Evolutionary conservation across 2,329 filamentous ascomycete species (phyloP), one percentile per base, ranked within the genome.

Genomic region (Aspergillus sp.): DNA sequence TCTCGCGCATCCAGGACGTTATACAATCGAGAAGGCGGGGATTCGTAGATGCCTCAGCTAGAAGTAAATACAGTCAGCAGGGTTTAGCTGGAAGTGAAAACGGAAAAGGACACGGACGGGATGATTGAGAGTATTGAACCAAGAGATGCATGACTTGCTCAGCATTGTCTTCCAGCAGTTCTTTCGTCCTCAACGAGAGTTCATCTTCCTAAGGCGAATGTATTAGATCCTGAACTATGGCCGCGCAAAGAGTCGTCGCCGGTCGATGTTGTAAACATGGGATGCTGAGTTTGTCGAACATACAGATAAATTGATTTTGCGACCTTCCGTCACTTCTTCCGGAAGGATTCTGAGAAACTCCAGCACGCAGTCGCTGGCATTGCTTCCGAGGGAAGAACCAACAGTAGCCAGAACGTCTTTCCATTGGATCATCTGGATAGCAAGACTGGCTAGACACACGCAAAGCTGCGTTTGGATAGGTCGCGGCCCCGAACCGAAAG

Each of bases 281-380:
- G 55, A 43, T 58, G 53, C 18, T 60, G 57, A 50, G 47, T 57
- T 42, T 57, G 81, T 81, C 89, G 87, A 84, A 93, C 91, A 81
- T 95, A 96, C 93, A 86, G 91, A 93, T 80, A 99, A 85, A 83
- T 92, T 96, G 84, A 99, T 97, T 82, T 98, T 99, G 79, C 95
- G 91, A 80, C 95, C 95, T 83, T 99, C 93, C 67, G 91, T 98
- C 72, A 99, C 95, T 84, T 99, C 95, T 82, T 99, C 95, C 56
- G 95, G 95, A 64, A 99, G 87, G 69, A 99, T 93, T 76, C 91
- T 92, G 64, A 99, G 83, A 76, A 99, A 99, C 76, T 99, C 95
- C 71, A 99, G 83, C 69, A 98, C 89, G 74, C 90, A 95, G 64
- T 92, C 86, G 68, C 95, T 86, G 59, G 89, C 85, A 69, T 89